Evolutionary conservation across 257 asterid species (phyloP), one percentile per base, ranked within the genome.

Genomic region (Penstemon davidsonii): DNA sequence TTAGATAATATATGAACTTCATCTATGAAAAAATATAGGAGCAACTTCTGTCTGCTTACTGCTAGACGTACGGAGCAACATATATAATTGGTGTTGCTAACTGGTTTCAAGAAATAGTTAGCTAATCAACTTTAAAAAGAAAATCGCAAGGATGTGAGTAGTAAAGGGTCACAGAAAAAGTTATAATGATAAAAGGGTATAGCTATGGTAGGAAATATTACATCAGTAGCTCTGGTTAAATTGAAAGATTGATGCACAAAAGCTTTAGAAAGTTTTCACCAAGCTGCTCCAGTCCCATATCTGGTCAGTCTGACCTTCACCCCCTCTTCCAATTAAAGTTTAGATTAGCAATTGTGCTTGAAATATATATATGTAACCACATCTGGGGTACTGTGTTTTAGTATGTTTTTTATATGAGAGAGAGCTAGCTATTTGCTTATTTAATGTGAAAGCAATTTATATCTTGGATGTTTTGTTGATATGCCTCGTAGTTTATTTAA

Each of bases 111-210:
- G n/a, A n/a, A 55, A 42, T 44, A 10, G 13, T 52, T 71, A 54
- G 59, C 70, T 54, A 56, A 55, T 46, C 53, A 36, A 64, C 54
- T 46, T 63, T 49, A 6, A 49, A 49, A 53, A 53, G 33, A 40
- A 69, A 40, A 46, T 9, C 37, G 36, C n/a, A 46, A 37, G 51
- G 5, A 8, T 69, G 25, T 54, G 10, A 43, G 9, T 9, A 18
- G 2, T 0, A 41, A 52, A 61, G 7, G 19, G 38, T 46, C 12
- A 46, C 3, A 49, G 19, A 0, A 9, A 49, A 49, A 46, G 52
- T 49, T 49, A 25, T 25, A 25, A 25, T 25, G 33, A 25, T 25
- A 25, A 25, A 25, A 25, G 33, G 33, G 33, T 25, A 25, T 25
- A 2, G 15, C 4, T 9, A 5, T 49, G 54, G 54, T 49, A 3